These are phyloP conservation scores for Vicia villosa DNA, from an alignment of 306 rosid species.

Conservation along the genomic window DNA sequence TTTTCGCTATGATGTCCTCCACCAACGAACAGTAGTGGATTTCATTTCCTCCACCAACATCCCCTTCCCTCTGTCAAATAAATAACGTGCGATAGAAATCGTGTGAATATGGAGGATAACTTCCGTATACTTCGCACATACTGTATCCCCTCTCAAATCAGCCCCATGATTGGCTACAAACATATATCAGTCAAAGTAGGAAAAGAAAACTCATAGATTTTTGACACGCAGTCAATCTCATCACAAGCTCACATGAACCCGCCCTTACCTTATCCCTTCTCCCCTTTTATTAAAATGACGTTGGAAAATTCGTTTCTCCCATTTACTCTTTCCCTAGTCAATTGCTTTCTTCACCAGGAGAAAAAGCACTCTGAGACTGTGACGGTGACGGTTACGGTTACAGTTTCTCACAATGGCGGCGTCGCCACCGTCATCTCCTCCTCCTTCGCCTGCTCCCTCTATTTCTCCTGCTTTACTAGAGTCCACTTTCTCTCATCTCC, in stretches of 20 bases:
- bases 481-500: slow-evolving; percentile 58
- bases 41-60: too few species aligned
- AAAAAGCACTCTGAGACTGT: not conserved
- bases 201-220: not conserved
- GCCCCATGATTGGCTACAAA: slow-evolving; percentile 27
- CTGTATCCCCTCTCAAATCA: not conserved
- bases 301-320: not conserved
- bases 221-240: not conserved
- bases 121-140: slow-evolving; percentile 6
- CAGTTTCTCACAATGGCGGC: slow-evolving; percentile 63
- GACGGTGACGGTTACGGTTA: slow-evolving; percentile 10
- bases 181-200: not conserved
- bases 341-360: not conserved
- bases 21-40: too few species aligned
- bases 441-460: slow-evolving; percentile 7
- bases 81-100: slow-evolving; percentile 19
- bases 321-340: not conserved
- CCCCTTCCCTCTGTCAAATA: not conserved
- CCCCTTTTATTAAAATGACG: slow-evolving; percentile 5
- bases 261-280: not conserved
- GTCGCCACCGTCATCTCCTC: slow-evolving; percentile 42
- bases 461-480: slow-evolving; percentile 33
- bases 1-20: too few species aligned
- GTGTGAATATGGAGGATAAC: not conserved
- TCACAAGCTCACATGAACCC: slow-evolving; percentile 21